Evolutionary conservation across 2,329 filamentous ascomycete genomes (phyloP).

Genomic region (Lanzia echinophila): DNA sequence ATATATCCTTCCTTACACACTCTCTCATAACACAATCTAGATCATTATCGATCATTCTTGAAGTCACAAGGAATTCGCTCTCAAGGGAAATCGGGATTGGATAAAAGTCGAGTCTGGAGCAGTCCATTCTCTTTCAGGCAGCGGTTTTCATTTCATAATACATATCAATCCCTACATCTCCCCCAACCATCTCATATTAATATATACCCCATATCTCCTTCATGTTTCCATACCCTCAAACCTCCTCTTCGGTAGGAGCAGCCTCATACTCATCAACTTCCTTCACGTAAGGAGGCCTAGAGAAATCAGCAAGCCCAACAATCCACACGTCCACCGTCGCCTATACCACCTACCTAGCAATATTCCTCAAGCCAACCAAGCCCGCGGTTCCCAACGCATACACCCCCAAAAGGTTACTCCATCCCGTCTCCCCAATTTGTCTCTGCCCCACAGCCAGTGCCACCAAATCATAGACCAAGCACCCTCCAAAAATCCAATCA

Average conservation of each 20-base stretch:
- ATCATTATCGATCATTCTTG: no score
- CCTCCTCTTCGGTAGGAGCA: slow-evolving; percentile 14
- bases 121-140: no score
- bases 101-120: no score
- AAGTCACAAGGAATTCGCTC: no score
- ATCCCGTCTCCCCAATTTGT: slow-evolving; percentile 35
- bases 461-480: slow-evolving; percentile 52
- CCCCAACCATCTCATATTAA: background rate
- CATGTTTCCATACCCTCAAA: background rate
- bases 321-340: background rate
- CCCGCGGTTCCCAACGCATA: slow-evolving; percentile 34
- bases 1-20: no score
- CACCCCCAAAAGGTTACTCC: slow-evolving; percentile 44
- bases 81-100: no score
- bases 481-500: slow-evolving; percentile 55
- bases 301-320: slow-evolving; percentile 9
- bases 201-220: background rate
- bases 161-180: no score
- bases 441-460: slow-evolving; percentile 48
- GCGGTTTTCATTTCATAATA: no score
- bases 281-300: slow-evolving; percentile 20
- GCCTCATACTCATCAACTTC: slow-evolving; percentile 16
- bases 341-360: slow-evolving; percentile 39
- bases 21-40: no score
- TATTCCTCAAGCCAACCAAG: slow-evolving; percentile 46